Base-by-base conservation (phyloP, 495 filamentous ascomycete genomes). In the Penicillium cosmopolitanum region DNA sequence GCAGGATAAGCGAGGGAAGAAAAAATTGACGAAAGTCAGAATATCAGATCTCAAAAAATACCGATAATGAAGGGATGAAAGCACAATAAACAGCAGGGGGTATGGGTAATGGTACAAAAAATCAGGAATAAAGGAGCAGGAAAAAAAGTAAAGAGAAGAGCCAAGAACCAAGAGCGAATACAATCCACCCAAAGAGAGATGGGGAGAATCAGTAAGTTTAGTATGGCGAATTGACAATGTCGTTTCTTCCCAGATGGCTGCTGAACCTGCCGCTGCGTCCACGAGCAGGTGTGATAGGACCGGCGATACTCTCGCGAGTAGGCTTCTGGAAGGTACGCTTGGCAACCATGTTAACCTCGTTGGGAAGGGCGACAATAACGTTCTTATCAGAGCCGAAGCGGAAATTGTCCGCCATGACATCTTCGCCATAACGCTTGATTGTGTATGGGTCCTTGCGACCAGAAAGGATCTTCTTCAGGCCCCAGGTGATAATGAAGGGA, bases 381-480 rank as follows among this genome's bases (percentile, higher is more conserved):
- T 97, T 97, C 83, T 96, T 96, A 70, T 98, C 95, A 12, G 87
- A 91, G 33, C 93, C 93, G 66, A 93, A 98, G 63, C 92, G 90
- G 87, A 98, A 98, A 71, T 98, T 96, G 69, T 98, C 96, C n/a
- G 95, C 95, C 80, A 93, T 96, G 64, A 98, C 91, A 53, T 95
- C 89, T 73, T 98, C 95, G 5, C 82, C 83, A 68, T 98, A 98
- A 5, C 95, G 89, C 80, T 97, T 97, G 82, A 98, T 96, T 43
- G 87, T 88, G 73, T 98, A 98, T 2, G 92, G 92, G 58, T 94
- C 89, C 71, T 91, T 94, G 53, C 83, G 82, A 46, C 89, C 91
- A 12, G 77, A 75, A 18, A 96, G 66, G 1, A 96, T 84, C 80
- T 93, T 96, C 80, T 93, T 91, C 73, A 98, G 71, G 67, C 85